phyloP scores from a whole-genome alignment of 495 filamentous ascomycete species.

The Podospora anserina region DNA sequence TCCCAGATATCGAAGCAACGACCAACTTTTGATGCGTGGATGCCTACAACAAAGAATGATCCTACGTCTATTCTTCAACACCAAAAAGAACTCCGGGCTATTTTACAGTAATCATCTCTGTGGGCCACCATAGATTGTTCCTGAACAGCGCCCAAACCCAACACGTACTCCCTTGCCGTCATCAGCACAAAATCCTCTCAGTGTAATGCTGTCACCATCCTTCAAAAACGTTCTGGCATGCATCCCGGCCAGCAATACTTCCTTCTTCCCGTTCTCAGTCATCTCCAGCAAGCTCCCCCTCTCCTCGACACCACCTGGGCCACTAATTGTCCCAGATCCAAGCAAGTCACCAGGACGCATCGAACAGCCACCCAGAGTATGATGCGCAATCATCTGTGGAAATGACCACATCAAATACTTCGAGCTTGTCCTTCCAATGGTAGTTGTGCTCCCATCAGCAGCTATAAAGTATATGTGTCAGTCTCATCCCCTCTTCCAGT shows the following conservation, averaged over 20 bases:
- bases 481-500: neutral
- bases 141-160: constrained; percentile 71
- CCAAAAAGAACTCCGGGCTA: too few relatives aligned
- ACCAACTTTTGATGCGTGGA: neutral
- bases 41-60: neutral
- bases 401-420: constrained; percentile 85
- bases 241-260: constrained; percentile 63
- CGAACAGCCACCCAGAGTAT: constrained; percentile 81
- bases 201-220: constrained; percentile 76
- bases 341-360: constrained; percentile 79
- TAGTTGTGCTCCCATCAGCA: constrained; percentile 59
- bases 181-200: constrained; percentile 61
- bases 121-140: constrained; percentile 47
- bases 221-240: constrained; percentile 73
- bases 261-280: constrained; percentile 61
- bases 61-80: too few relatives aligned
- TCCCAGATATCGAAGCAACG: neutral
- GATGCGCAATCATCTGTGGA: constrained; percentile 91
- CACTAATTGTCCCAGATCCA: constrained; percentile 87
- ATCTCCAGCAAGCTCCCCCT: constrained; percentile 80
- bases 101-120: constrained; percentile 7
- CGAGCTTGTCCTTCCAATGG: constrained; percentile 61
- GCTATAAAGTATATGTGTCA: constrained; percentile 35
- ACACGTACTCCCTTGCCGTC: constrained; percentile 51
- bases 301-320: constrained; percentile 52